Percentiles rank a stretch among this genome's conserved stretches.
phyloP scores from a whole-genome alignment of 768 basidiomycete species.

The Leucocoprinus birnbaumii region DNA sequence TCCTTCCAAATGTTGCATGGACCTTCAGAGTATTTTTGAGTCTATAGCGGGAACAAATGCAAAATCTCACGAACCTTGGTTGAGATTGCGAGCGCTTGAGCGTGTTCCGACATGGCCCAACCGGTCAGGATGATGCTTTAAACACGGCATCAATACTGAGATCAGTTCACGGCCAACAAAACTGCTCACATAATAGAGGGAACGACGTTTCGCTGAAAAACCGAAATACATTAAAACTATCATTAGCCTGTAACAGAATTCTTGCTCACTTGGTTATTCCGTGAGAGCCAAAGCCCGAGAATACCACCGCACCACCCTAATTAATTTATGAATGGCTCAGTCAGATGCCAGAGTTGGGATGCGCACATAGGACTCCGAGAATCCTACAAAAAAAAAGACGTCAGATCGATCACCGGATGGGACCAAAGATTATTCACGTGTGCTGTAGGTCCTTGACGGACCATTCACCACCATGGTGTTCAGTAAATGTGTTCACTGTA shows the following conservation, averaged over 20 bases:
- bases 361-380: slow-evolving; percentile 69
- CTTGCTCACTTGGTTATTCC: slow-evolving; percentile 69
- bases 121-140: slow-evolving; percentile 84
- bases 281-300: slow-evolving; percentile 80
- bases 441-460: slow-evolving; percentile 95
- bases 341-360: too few species aligned
- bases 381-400: slow-evolving; percentile 38
- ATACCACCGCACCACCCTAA: slow-evolving; percentile 91
- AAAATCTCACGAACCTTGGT: slow-evolving; percentile 55
- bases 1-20: slow-evolving; percentile 81
- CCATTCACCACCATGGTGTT: slow-evolving; percentile 81
- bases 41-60: neutral
- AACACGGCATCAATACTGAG: neutral
- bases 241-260: too few species aligned
- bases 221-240: neutral
- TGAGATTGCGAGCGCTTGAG: slow-evolving; percentile 80
- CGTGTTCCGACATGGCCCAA: slow-evolving; percentile 91
- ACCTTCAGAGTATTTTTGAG: slow-evolving; percentile 43
- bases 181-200: slow-evolving; percentile 70
- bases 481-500: slow-evolving; percentile 88
- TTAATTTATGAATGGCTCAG: neutral
- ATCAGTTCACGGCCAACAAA: neutral
- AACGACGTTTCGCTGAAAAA: slow-evolving; percentile 67
- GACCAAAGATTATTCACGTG: slow-evolving; percentile 51
- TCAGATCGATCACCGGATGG: neutral